Evolutionary conservation across 139 green algal genomes (phyloP), one percentile per base, ranked within the genome.

Genomic region (Coelastrella sp.): DNA sequence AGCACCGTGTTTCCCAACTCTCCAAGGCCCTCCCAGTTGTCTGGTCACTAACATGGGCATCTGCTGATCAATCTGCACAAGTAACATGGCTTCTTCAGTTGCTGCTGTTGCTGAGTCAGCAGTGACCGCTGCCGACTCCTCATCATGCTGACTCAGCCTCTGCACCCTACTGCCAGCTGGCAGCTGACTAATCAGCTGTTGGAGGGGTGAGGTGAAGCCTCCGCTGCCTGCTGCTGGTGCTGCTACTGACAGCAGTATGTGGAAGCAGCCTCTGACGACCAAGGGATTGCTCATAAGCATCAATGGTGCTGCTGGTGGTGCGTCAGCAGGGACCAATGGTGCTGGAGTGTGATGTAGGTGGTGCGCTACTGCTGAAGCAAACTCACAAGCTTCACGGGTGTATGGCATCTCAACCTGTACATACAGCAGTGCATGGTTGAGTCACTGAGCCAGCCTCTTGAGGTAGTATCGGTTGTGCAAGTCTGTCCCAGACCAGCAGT

Each of bases 211-310:
- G 13, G 11, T 78, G 19, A 54, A 19, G 16, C 11, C 16, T 32
- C 19, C 57, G 32, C 32, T 47, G 71, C 17, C 79, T 74, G 80
- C 80, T 86, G 80, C 58, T 75, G 80, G 59, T 8, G 61, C 22
- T 11, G 60, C 59, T 23, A 86, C 10, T n/a, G 22, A 8, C n/a
- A 86, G 80, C 59, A 86, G 80, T 32, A 86, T 61, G 7, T 86
- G 80, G 80, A 86, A 75, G 80, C 80, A 86, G 59, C 80, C 80
- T 4, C 22, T n/a, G 11, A 86, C 20, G 7, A 64, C 80, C 10
- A 86, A 20, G 8, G 60, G 80, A 4, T 7, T 71, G 64, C 16
- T 71, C 64, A 71, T 61, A 5, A 86, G 80, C 80, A 86, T 14
- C 59, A 86, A 8, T 14, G 56, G 13, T 65, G 76, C 47, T 11